phyloP scores from a whole-genome alignment of 495 filamentous ascomycete species.

The Massariosphaeria phaeospora region DNA sequence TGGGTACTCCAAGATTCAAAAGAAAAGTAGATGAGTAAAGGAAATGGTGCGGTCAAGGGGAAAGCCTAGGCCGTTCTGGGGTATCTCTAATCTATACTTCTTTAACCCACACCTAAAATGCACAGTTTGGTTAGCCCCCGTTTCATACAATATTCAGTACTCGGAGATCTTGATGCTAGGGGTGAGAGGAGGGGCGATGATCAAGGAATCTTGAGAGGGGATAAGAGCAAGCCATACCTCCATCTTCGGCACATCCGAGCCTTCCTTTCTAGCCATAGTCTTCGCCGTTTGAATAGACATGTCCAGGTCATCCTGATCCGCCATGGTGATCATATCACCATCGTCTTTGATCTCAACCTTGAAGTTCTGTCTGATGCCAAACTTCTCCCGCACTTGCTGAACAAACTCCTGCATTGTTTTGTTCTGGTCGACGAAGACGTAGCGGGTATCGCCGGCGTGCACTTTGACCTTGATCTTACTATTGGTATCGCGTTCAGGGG shows the following conservation, averaged over 20 bases:
- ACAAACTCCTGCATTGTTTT: slow-evolving; percentile 74
- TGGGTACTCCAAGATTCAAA: slow-evolving; percentile 1
- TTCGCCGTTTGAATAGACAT: slow-evolving; percentile 67
- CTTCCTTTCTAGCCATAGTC: slow-evolving; percentile 64
- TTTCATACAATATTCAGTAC: not conserved
- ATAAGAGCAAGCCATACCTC: slow-evolving; percentile 60
- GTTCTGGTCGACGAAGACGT: slow-evolving; percentile 74
- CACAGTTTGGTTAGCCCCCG: slow-evolving; percentile 6
- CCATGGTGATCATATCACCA: slow-evolving; percentile 93
- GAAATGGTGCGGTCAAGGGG: not conserved
- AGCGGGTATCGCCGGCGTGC: slow-evolving; percentile 86
- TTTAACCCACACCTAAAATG: slow-evolving; percentile 33
- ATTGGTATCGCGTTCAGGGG: slow-evolving; percentile 16
- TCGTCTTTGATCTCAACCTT: slow-evolving; percentile 83
- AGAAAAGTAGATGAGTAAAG: slow-evolving; percentile 1
- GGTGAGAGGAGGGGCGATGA: slow-evolving; percentile 3
- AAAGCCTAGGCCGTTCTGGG: slow-evolving; percentile 10
- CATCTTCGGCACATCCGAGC: slow-evolving; percentile 85
- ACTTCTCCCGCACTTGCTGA: slow-evolving; percentile 75
- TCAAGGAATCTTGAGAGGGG: not conserved
- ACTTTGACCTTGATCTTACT: slow-evolving; percentile 81
- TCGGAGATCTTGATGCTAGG: slow-evolving; percentile 13
- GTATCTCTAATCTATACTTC: slow-evolving; percentile 36
- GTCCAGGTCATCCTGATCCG: slow-evolving; percentile 92
- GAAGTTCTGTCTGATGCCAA: slow-evolving; percentile 61